A percentile compares a stretch with the other conserved stretches of the same genome.
Evolutionary conservation across 495 filamentous ascomycete species (phyloP).

Genomic region (Aspergillus mulundensis): DNA sequence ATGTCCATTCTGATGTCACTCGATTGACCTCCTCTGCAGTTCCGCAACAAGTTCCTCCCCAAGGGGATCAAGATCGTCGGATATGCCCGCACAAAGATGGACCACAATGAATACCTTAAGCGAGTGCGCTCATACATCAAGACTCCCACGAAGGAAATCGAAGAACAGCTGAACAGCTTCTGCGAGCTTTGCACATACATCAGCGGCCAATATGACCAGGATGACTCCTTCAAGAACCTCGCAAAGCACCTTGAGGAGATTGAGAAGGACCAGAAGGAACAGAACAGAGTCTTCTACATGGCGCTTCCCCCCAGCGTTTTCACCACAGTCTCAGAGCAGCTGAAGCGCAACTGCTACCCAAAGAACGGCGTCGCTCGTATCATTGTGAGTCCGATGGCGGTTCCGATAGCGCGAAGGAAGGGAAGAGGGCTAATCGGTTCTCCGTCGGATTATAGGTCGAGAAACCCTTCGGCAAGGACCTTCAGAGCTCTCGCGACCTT

Average conservation of each 20-base stretch:
- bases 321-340: conserved; percentile 91
- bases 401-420: background rate
- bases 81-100: conserved; percentile 99
- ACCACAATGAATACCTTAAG: conserved; percentile 88
- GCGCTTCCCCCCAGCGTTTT: conserved; percentile 97
- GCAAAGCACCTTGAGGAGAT: conserved; percentile 85
- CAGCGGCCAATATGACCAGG: conserved; percentile 94
- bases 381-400: conserved; percentile 60
- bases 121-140: conserved; percentile 98
- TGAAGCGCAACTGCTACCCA: conserved; percentile 97
- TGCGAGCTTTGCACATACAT: conserved; percentile 85
- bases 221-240: conserved; percentile 87
- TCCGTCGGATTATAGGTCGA: conserved; percentile 64
- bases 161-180: conserved; percentile 90
- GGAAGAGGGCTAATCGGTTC: conserved; percentile 11
- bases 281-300: conserved; percentile 98
- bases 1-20: background rate
- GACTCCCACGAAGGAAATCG: conserved; percentile 94
- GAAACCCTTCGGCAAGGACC: conserved; percentile 98
- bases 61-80: conserved; percentile 97
- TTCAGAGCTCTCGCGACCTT: conserved; percentile 87
- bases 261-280: conserved; percentile 76
- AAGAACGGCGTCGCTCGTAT: conserved; percentile 82
- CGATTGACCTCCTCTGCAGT: conserved; percentile 51
- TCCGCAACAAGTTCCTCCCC: conserved; percentile 96